phyloP scores from a whole-genome alignment of 768 basidiomycete species.

The Suillus fuscotomentosus region DNA sequence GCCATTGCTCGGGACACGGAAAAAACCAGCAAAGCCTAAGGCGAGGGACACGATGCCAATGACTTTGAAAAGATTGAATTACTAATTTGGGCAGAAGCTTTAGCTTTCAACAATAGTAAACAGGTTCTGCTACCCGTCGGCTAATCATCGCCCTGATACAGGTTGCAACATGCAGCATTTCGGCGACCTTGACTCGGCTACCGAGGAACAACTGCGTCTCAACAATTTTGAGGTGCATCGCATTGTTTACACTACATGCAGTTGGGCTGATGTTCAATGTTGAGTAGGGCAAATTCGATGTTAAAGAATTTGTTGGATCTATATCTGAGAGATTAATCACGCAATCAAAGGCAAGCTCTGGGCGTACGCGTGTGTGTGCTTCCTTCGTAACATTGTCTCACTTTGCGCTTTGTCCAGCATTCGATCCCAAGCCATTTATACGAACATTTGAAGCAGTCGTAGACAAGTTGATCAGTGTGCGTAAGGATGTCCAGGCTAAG shows the following conservation, averaged over 20 bases:
- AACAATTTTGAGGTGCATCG: constrained; percentile 52
- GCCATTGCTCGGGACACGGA: constrained; percentile 35
- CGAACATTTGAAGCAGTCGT: constrained; percentile 89
- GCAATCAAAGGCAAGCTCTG: constrained; percentile 79
- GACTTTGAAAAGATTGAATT: neutral
- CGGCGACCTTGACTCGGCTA: constrained; percentile 46
- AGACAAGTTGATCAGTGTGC: constrained; percentile 80
- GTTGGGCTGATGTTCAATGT: constrained; percentile 10
- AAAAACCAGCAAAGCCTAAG: neutral
- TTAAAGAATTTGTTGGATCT: constrained; percentile 83
- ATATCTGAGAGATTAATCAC: constrained; percentile 87
- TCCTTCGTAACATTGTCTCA: neutral
- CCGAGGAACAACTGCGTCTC: constrained; percentile 52
- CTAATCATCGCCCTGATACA: constrained; percentile 5
- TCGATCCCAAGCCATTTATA: constrained; percentile 92
- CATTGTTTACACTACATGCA: neutral
- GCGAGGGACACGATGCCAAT: neutral
- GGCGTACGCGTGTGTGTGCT: constrained; percentile 56
- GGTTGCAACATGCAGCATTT: constrained; percentile 21
- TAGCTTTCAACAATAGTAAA: constrained; percentile 32
- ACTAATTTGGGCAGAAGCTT: constrained; percentile 11
- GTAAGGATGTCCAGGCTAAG: constrained; percentile 87
- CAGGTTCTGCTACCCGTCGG: constrained; percentile 13
- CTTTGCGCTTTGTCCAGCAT: constrained; percentile 52
- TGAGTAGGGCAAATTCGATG: constrained; percentile 81